These are phyloP conservation scores for Tuber brumale DNA, from an alignment of 495 filamentous ascomycete species.

Conservation along the genomic window DNA sequence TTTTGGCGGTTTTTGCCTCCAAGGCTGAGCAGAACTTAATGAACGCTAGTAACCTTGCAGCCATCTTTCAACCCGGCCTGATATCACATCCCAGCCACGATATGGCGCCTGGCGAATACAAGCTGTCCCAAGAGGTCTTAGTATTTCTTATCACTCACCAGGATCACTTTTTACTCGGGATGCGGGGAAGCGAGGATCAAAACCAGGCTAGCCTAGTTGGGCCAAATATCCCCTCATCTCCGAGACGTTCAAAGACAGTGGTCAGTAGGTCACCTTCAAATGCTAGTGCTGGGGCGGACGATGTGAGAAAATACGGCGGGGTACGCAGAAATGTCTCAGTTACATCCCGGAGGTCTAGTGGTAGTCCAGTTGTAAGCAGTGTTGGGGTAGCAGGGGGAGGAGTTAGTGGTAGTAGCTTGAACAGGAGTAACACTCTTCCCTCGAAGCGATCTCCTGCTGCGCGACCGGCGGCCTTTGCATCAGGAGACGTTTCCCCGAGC, in stretches of 20 bases:
- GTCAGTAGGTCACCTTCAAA: constrained; percentile 73
- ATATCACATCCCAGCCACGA: constrained; percentile 90
- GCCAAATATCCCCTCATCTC: constrained; percentile 51
- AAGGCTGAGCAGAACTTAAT: constrained; percentile 96
- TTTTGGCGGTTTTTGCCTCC: constrained; percentile 96
- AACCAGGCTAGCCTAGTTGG: constrained; percentile 35
- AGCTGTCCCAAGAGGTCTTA: constrained; percentile 90
- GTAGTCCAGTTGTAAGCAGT: constrained; percentile 57
- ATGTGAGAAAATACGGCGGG: constrained; percentile 68
- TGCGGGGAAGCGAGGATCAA: constrained; percentile 35
- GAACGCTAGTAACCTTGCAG: constrained; percentile 89
- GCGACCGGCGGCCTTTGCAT: constrained; percentile 50
- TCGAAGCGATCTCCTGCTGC: constrained; percentile 77
- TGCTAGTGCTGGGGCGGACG: constrained; percentile 79
- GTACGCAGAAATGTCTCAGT: constrained; percentile 81
- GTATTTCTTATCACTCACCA: constrained; percentile 94
- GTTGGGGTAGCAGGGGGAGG: neutral
- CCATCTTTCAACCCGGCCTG: constrained; percentile 96
- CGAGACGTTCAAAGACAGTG: constrained; percentile 49
- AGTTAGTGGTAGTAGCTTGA: constrained; percentile 56
- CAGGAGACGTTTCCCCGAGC: constrained; percentile 44
- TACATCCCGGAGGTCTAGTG: constrained; percentile 62
- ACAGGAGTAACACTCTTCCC: constrained; percentile 91
- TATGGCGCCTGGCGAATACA: constrained; percentile 89
- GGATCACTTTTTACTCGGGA: constrained; percentile 49